A percentile compares a stretch with the other conserved stretches of the same genome.
These are phyloP conservation scores for Iris macrosiphon DNA, from an alignment of 106 monocot species.

Conservation along the genomic window DNA sequence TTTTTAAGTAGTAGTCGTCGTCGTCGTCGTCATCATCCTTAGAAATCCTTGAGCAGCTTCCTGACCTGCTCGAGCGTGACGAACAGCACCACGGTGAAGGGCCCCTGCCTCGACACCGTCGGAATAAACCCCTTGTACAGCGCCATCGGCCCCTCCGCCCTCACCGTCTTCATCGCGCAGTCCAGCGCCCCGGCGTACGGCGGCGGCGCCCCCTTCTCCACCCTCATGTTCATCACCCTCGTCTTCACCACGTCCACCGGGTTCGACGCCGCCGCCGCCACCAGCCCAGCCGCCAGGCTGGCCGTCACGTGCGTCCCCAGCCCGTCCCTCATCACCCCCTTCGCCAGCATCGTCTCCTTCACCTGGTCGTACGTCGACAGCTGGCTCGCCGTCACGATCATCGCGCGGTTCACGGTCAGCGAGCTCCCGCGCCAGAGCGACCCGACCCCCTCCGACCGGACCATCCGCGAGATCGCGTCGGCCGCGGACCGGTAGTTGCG, in stretches of 20 bases:
- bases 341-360: slow-evolving; percentile 37
- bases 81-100: slow-evolving; percentile 69
- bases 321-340: slow-evolving; percentile 37
- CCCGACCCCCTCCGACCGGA: slow-evolving; percentile 24
- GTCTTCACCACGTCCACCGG: slow-evolving; percentile 72
- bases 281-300: slow-evolving; percentile 49
- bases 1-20: no score
- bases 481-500: slow-evolving; percentile 53
- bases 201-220: slow-evolving; percentile 22
- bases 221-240: slow-evolving; percentile 60
- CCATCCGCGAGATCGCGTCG: slow-evolving; percentile 45
- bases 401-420: slow-evolving; percentile 57
- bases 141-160: slow-evolving; percentile 46
- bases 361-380: slow-evolving; percentile 64
- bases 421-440: slow-evolving; percentile 50
- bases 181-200: slow-evolving; percentile 41
- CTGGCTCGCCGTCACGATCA: slow-evolving; percentile 70
- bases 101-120: slow-evolving; percentile 60
- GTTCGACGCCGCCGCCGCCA: slow-evolving; percentile 58
- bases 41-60: slow-evolving; percentile 42
- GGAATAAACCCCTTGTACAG: slow-evolving; percentile 70
- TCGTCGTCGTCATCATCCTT: neutral
- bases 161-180: slow-evolving; percentile 49
- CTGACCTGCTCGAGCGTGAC: slow-evolving; percentile 80
- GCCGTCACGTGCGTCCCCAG: slow-evolving; percentile 51